A percentile compares a stretch with the other conserved stretches of the same genome.
Evolutionary conservation across 2,329 filamentous ascomycete genomes (phyloP).

Genomic region (Teratosphaeria gauchensis): DNA sequence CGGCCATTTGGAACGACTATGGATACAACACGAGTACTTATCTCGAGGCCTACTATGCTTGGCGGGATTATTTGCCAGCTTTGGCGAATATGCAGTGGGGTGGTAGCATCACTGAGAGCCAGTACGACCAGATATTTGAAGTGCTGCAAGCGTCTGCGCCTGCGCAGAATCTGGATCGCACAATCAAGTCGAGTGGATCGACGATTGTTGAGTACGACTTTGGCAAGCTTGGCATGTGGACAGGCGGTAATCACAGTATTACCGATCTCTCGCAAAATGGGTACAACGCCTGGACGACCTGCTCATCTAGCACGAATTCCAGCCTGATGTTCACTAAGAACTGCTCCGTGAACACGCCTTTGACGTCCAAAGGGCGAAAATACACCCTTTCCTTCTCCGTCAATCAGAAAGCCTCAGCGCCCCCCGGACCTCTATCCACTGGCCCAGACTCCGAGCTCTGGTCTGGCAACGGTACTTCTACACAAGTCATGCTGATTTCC

Average conservation of each 20-base stretch:
- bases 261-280: constrained; percentile 31
- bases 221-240: constrained; percentile 3
- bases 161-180: constrained; percentile 42
- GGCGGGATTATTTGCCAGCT: constrained; percentile 42
- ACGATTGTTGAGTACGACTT: constrained; percentile 31
- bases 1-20: constrained; percentile 47
- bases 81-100: constrained; percentile 47
- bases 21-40: constrained; percentile 43
- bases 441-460: constrained; percentile 19
- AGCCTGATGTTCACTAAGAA: constrained; percentile 14
- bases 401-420: constrained; percentile 28
- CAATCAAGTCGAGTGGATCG: constrained; percentile 27
- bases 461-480: constrained; percentile 11
- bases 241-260: constrained; percentile 10
- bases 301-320: constrained; percentile 12
- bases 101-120: constrained; percentile 33
- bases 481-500: constrained; percentile 29
- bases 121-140: constrained; percentile 32
- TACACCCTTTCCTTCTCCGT: constrained; percentile 45
- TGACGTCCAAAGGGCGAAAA: constrained; percentile 46
- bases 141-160: constrained; percentile 34
- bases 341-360: constrained; percentile 39
- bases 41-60: constrained; percentile 44
- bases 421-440: constrained; percentile 36
- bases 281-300: constrained; percentile 34